A percentile compares a stretch with the other conserved stretches of the same genome.
Conservation (phyloP, 2,329 filamentous ascomycete genomes). For the Zarea fungicola region DNA sequence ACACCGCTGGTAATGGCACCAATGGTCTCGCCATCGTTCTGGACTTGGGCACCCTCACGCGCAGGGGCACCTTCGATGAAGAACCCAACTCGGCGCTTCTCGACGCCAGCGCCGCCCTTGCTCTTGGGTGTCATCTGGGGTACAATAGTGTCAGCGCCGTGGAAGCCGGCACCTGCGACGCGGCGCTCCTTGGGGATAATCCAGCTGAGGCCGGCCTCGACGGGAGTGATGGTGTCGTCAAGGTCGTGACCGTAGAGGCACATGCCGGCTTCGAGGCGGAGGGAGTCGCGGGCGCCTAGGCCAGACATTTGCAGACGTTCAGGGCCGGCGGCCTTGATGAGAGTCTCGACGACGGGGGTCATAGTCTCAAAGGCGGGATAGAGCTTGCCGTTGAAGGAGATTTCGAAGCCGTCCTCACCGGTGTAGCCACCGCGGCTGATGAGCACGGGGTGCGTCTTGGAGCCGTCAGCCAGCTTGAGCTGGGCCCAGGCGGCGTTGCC, state of each 20-base stretch:
- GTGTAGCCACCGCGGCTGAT: conserved; percentile 92
- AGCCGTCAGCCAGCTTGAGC: conserved; percentile 54
- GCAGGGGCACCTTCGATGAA: conserved; percentile 82
- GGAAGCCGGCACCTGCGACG: conserved; percentile 61
- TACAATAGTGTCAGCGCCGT: conserved; percentile 74
- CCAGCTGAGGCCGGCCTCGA: conserved; percentile 61
- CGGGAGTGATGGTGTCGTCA: conserved; percentile 64
- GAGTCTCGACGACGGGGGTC: conserved; percentile 58
- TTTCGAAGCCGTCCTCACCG: conserved; percentile 96
- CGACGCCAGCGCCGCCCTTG: conserved; percentile 66
- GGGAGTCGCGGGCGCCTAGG: conserved; percentile 83
- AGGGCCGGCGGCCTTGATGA: conserved; percentile 60
- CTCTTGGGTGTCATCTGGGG: conserved; percentile 68
- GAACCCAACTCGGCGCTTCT: conserved; percentile 72
- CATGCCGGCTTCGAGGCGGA: conserved; percentile 95
- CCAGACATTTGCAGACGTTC: conserved; percentile 71
- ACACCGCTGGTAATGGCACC: conserved; percentile 85
- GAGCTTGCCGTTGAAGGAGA: conserved; percentile 61
- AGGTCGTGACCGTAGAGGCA: conserved; percentile 99
- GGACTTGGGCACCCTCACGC: conserved; percentile 78
- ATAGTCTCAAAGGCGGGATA: conserved; percentile 33
- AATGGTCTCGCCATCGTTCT: conserved; percentile 60
- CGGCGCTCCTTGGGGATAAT: conserved; percentile 76
- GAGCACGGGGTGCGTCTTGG: conserved; percentile 41
- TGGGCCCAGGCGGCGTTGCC: conserved; percentile 65